Percentiles rank a stretch among this genome's conserved stretches.
Evolutionary conservation across 768 basidiomycete genomes (phyloP).

Genomic region (Arthromyces matolae): DNA sequence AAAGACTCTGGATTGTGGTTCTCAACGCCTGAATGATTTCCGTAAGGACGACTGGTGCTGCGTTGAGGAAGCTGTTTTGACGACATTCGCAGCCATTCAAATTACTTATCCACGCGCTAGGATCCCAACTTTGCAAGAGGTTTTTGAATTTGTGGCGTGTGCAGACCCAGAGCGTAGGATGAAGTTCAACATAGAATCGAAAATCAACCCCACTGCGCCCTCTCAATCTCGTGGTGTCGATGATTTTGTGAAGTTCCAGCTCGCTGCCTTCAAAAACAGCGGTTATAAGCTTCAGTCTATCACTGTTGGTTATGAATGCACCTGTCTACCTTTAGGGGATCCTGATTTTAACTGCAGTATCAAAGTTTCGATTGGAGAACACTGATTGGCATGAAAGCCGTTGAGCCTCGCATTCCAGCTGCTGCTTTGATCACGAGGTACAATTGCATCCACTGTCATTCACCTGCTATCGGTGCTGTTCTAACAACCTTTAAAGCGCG

Average conservation of each 20-base stretch:
- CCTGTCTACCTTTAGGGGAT: neutral
- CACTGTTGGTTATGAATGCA: slow-evolving; percentile 50
- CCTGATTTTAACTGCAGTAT: slow-evolving; percentile 38
- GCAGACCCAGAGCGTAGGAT: slow-evolving; percentile 62
- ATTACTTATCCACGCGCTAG: slow-evolving; percentile 63
- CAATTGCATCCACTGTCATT: slow-evolving; percentile 20
- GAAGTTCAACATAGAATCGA: slow-evolving; percentile 78
- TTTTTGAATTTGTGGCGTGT: slow-evolving; percentile 75
- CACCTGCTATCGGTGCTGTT: neutral
- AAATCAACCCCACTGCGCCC: slow-evolving; percentile 55
- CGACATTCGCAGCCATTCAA: slow-evolving; percentile 47
- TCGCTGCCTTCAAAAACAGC: slow-evolving; percentile 53
- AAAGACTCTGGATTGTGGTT: slow-evolving; percentile 79
- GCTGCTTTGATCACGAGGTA: slow-evolving; percentile 68
- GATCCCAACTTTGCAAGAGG: slow-evolving; percentile 69
- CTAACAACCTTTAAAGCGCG: slow-evolving; percentile 31
- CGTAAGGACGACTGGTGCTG: slow-evolving; percentile 39
- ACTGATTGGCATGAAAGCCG: slow-evolving; percentile 63
- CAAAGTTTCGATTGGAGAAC: slow-evolving; percentile 86
- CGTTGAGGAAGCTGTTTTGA: neutral
- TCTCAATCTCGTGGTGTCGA: slow-evolving; percentile 50
- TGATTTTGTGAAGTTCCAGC: slow-evolving; percentile 61
- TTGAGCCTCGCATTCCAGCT: slow-evolving; percentile 53
- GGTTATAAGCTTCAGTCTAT: slow-evolving; percentile 57
- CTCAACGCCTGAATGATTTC: slow-evolving; percentile 51